A percentile compares a stretch with the other conserved stretches of the same genome.
Evolutionary conservation across 2,329 filamentous ascomycete species (phyloP).

Genomic region (Keithomyces neogunnii): DNA sequence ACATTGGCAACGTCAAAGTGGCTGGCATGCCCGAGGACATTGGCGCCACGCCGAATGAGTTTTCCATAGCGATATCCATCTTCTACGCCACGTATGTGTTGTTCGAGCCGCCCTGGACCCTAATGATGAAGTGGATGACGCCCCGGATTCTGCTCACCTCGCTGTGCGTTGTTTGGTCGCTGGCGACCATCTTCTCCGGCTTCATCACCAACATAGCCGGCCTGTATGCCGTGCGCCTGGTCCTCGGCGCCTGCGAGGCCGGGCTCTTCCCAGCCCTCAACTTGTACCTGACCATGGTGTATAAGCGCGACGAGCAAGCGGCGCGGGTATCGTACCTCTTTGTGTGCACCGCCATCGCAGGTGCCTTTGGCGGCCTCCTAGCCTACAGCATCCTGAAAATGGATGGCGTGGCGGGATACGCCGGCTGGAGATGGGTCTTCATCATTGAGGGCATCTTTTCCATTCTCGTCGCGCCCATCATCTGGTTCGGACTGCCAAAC

Average conservation of each 20-base stretch:
- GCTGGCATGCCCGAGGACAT: conserved; percentile 25
- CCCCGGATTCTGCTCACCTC: conserved; percentile 21
- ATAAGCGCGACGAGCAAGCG: conserved; percentile 42
- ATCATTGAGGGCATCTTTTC: conserved; percentile 41
- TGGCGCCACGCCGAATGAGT: conserved; percentile 20
- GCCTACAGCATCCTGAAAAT: conserved; percentile 42
- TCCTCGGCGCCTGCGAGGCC: conserved; percentile 16
- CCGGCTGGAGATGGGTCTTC: conserved; percentile 41
- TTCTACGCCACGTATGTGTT: conserved; percentile 23
- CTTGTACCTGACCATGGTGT: conserved; percentile 19
- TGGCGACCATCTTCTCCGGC: conserved; percentile 18
- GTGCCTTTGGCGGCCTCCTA: conserved; percentile 28
- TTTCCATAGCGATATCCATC: conserved; percentile 23
- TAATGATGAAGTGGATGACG: conserved; percentile 24
- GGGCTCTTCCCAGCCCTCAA: conserved; percentile 18
- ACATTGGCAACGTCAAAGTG: conserved; percentile 33
- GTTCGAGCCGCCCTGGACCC: conserved; percentile 22
- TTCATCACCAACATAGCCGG: conserved; percentile 21
- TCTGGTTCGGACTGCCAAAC: conserved; percentile 39
- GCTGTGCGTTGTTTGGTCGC: conserved; percentile 19
- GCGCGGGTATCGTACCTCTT: conserved; percentile 39
- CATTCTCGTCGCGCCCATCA: conserved; percentile 29
- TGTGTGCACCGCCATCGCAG: conserved; percentile 41
- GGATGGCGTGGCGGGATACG: conserved; percentile 33
- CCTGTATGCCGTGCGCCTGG: conserved; percentile 16